These are phyloP conservation scores for Colletotrichum sp. DNA, from an alignment of 2,329 filamentous ascomycete genomes.

Conservation along the genomic window DNA sequence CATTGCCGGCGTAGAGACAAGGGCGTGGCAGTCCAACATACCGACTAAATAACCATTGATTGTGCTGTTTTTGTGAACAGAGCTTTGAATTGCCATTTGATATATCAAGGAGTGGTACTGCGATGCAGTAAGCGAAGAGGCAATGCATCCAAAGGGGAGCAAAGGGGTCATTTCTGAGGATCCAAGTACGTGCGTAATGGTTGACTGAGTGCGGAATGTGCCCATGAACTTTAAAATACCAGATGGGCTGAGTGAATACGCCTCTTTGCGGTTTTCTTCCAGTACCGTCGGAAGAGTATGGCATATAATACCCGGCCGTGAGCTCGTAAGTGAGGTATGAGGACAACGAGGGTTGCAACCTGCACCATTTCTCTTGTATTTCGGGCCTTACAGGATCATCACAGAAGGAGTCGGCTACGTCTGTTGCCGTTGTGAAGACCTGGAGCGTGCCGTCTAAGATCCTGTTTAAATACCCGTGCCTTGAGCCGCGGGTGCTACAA, in stretches of 20 bases:
- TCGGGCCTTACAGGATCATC: neutral
- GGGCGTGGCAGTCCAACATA: neutral
- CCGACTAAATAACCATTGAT: neutral
- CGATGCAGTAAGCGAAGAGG: neutral
- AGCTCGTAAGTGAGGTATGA: neutral
- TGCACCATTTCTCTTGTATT: neutral
- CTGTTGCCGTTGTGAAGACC: neutral
- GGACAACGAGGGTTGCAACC: neutral
- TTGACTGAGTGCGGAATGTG: rapidly evolving
- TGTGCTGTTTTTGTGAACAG: neutral
- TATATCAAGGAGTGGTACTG: neutral
- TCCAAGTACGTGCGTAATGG: neutral
- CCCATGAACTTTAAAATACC: rapidly evolving
- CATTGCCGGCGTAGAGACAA: neutral
- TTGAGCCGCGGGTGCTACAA: neutral
- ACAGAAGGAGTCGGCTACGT: too few relatives aligned
- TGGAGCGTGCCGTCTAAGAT: neutral
- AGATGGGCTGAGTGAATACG: neutral
- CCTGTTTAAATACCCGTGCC: neutral
- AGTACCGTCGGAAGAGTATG: neutral
- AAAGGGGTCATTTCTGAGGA: neutral
- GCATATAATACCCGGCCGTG: neutral
- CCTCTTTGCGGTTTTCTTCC: neutral
- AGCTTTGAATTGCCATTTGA: neutral
- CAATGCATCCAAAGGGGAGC: neutral